Evolutionary conservation across 345 rosid species (phyloP), one percentile per base, ranked within the genome.

Genomic region (Ailanthus altissimus): DNA sequence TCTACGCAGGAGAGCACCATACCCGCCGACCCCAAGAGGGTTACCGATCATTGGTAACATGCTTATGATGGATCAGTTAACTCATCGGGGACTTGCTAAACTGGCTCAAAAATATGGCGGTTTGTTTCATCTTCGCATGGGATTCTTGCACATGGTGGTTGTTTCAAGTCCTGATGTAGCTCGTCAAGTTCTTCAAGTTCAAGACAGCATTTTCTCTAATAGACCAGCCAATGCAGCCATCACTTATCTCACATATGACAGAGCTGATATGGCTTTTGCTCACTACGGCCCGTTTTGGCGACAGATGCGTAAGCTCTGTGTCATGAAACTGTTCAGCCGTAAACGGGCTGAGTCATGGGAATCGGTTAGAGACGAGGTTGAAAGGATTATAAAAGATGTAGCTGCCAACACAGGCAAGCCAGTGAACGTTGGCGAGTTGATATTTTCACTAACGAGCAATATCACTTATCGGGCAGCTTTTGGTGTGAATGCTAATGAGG

Each of bases 201-300:
- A 97, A 61, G 99, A 97, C 58, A 89, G 85, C 75, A 78, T 87
- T 46, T 94, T 94, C 86, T 94, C 98, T 1, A 97, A 97, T 81
- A 79, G 99, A 0, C 97, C 99, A 0, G 97, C 97, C 59, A 92
- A 91, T 23, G 83, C 89, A 69, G 97, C 97, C 77, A 91, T 91
- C 60, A 82, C 88, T 67, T 94, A 91, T 74, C 86, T 97, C n/a
- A 94, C 97, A 10, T 97, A 97, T 49, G 89, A 90, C 66, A 86
- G 98, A 11, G 93, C 97, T 1, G 98, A 97, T 77, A 92, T 97
- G 97, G 99, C 99, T 45, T 97, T 97, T 21, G 95, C 98, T 15
- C 90, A 92, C 81, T 97, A 94, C 73, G 99, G 99, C 0, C 98
- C 99, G 0, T 94, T 92, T 59, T 94, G 99, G 99, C 81, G 99